Base-by-base conservation (phyloP, 371 early-diverging fungal genomes). In the Mortierella sp. region DNA sequence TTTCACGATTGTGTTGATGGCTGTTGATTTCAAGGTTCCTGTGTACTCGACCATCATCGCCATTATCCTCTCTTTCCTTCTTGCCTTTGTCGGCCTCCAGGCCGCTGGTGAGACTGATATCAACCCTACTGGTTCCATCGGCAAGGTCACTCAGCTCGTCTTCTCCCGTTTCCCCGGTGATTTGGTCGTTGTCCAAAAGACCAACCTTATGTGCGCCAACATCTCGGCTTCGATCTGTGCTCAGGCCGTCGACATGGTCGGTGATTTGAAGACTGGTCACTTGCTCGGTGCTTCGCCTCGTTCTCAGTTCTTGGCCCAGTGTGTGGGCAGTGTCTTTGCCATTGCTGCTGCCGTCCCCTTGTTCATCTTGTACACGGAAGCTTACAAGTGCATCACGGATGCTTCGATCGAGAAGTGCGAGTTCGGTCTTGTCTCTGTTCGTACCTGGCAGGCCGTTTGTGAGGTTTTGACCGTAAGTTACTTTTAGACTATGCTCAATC, bases 1-100 rank as follows among this genome's bases (percentile, higher is more conserved):
- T 70, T 86, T 89, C 59, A 88, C 90, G 6, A 84, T 89, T 64
- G 83, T 89, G n/a, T 75, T 89, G 23, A 84, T 87, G 84, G 85
- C 86, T 47, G 73, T 85, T 57, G 85, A 83, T 74, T 89, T 91
- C 71, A 82, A 84, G 29, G 86, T 89, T 79, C 85, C 85, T 6
- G 85, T 87, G 1, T 86, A 87, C 51, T 84, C 84, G 62, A 81
- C 80, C 43, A 84, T 91, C 52, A 45, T 92, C 26, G 86, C 92
- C 47, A 80, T 91, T 47, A 64, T 91, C 37, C 76, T 92, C 26
- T 92, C 85, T 47, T 92, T 93, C 74, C 50, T 91, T 64, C 72
- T 93, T 23, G 84, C 92, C 51, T 91, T 92, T 68, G 88, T 92
- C 53, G 92, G 90, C 69, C 76, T 90, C 52, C 91, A 91, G 80